Percentiles rank a stretch among this genome's conserved stretches.
Conservation (phyloP, 345 rosid genomes). For the Eucalyptus tenuipes region DNA sequence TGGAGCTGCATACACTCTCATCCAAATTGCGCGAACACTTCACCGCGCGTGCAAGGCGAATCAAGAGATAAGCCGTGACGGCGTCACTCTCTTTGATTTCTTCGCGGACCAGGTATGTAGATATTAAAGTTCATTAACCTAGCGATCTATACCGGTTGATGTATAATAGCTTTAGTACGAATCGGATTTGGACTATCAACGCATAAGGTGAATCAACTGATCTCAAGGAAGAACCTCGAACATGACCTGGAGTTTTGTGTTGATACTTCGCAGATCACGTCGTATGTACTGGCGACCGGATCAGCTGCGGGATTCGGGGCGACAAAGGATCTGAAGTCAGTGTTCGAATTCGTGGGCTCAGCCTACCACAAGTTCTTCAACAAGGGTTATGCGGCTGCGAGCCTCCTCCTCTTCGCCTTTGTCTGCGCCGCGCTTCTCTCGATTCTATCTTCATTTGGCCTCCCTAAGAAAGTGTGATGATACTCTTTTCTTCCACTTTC, state of each 20-base stretch:
- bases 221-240: not conserved
- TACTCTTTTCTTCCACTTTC: not conserved
- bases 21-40: constrained; percentile 4
- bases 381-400: constrained; percentile 31
- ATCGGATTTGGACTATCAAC: not conserved
- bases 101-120: constrained; percentile 10
- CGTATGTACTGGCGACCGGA: constrained; percentile 38
- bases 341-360: not conserved
- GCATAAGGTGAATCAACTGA: not conserved
- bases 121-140: not conserved
- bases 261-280: constrained; percentile 10
- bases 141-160: not conserved
- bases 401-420: constrained; percentile 42
- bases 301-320: constrained; percentile 47
- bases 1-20: constrained; percentile 16
- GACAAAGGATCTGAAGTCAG: constrained; percentile 29
- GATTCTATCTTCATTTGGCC: constrained; percentile 31
- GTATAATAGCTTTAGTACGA: not conserved
- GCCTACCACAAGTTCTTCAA: constrained; percentile 22
- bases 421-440: constrained; percentile 33
- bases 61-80: not conserved
- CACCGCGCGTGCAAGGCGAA: not conserved
- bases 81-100: constrained; percentile 2
- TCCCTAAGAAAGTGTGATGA: not conserved
- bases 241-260: not conserved